phyloP scores from a whole-genome alignment of 495 filamentous ascomycete genomes.

The Pyronema domesticum region DNA sequence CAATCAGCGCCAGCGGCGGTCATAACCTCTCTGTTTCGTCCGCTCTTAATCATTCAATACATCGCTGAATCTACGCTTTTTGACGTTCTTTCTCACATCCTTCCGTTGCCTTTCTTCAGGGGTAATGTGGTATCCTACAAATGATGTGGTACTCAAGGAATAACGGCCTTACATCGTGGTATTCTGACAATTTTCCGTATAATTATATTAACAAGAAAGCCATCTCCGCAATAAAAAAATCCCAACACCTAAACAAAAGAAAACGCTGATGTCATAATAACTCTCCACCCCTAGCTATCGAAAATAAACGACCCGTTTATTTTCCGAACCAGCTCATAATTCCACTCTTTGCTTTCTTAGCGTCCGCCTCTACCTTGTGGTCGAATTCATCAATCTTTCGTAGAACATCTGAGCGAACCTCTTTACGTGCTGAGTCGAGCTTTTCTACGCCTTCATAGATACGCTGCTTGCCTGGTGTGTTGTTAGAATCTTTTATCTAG shows the following conservation, averaged over 20 bases:
- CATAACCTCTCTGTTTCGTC: no score
- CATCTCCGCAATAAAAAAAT: no score
- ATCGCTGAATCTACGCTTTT: no score
- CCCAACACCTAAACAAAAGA: neutral
- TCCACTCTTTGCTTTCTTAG: constrained; percentile 59
- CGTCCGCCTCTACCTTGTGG: constrained; percentile 55
- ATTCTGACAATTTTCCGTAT: no score
- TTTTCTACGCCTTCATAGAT: constrained; percentile 40
- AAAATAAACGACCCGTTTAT: constrained; percentile 24
- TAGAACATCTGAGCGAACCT: constrained; percentile 39
- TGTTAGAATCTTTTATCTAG: constrained; percentile 1
- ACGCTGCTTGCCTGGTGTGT: constrained; percentile 33
- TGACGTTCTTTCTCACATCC: no score
- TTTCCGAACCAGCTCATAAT: constrained; percentile 68
- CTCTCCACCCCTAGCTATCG: neutral
- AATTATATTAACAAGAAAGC: no score
- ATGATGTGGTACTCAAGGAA: no score
- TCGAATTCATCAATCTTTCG: constrained; percentile 59
- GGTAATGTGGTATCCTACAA: no score
- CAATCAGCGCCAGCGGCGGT: no score
- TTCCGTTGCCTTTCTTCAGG: no score
- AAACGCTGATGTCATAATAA: neutral
- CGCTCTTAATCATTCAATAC: no score
- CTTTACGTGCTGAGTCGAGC: constrained; percentile 34
- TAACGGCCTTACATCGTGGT: no score